Base-by-base conservation (phyloP, 441 rosid species). In the Syzygium syzygioides region DNA sequence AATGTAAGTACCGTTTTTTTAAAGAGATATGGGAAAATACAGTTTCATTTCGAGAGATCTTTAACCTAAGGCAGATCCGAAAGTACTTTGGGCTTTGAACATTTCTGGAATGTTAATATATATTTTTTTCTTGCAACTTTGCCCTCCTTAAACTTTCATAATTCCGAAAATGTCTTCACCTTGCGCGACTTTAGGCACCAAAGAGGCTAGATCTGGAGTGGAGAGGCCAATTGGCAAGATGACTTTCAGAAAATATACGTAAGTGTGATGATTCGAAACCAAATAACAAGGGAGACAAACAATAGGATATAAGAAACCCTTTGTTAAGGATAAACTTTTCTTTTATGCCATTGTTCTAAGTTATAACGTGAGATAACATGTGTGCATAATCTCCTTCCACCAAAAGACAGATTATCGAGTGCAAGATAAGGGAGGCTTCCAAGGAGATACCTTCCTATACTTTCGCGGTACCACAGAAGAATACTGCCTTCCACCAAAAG, bases 181-280 rank as follows among this genome's bases (percentile, higher is more conserved):
- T 62, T 3, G 5, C 19, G 0, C 1, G 0, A 15, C 68, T n/a
- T n/a, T 0, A 9, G 10, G 0, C 0, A 4, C 34, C 34, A 0
- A 14, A 0, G 0, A 62, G 30, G 68, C 1, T 62, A 62, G 19
- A 62, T 62, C 8, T 62, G 30, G 17, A 0, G 0, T 60, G 32
- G 17, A 60, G 14, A 59, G 66, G 30, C 30, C 64, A 12, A 0
- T 59, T 5, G 79, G 0, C 14, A 10, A 68, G 14, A 45, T 18
- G 79, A 34, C 79, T 15, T 18, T 34, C 14, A 19, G 26, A 34
- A 68, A 66, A 18, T 18, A 10, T 9, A 2, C n/a, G n/a, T 30
- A 0, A 3, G 79, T 9, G 25, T 30, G 25, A 66, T 7, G 25
- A 68, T 32, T 68, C 14, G 14, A 68, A 68, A 19, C 7, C 5